Percentiles rank a stretch among this genome's conserved stretches.
These are phyloP conservation scores for Colletotrichum caudatum DNA, from an alignment of 2,329 filamentous ascomycete genomes.

Conservation along the genomic window DNA sequence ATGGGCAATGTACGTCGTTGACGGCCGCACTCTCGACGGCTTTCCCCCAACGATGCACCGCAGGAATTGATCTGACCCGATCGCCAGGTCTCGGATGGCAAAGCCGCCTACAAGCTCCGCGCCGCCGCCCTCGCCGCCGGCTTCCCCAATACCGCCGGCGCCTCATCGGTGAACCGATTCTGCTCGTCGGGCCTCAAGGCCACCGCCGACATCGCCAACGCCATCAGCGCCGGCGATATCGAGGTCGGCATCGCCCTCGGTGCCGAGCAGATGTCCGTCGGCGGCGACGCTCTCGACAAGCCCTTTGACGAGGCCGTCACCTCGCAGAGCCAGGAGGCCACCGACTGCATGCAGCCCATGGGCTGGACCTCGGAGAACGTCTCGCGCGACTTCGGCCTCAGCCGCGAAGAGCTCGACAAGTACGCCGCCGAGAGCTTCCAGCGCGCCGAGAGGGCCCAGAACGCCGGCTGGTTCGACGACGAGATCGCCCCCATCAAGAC, in stretches of 20 bases:
- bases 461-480: conserved; percentile 90
- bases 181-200: conserved; percentile 97
- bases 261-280: conserved; percentile 86
- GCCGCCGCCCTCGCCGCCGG: conserved; percentile 91
- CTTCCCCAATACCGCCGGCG: conserved; percentile 89
- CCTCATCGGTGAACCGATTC: conserved; percentile 91
- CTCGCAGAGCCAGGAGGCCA: conserved; percentile 77
- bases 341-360: conserved; percentile 95
- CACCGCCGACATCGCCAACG: conserved; percentile 92
- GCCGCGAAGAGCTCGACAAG: conserved; percentile 82
- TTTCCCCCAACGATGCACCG: background rate
- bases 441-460: conserved; percentile 89
- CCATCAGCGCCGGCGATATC: conserved; percentile 84
- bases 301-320: conserved; percentile 85
- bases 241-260: conserved; percentile 89
- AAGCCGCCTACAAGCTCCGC: conserved; percentile 91
- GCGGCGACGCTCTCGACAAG: conserved; percentile 75
- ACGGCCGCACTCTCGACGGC: background rate
- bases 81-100: conserved; percentile 79
- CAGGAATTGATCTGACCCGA: conserved; percentile 24
- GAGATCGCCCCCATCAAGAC: conserved; percentile 93
- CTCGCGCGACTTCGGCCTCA: conserved; percentile 87
- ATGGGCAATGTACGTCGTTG: conserved; percentile 81
- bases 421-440: conserved; percentile 90
- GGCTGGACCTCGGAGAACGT: conserved; percentile 98